phyloP scores from a whole-genome alignment of 306 rosid species.

The Casuarina cunninghamiana region DNA sequence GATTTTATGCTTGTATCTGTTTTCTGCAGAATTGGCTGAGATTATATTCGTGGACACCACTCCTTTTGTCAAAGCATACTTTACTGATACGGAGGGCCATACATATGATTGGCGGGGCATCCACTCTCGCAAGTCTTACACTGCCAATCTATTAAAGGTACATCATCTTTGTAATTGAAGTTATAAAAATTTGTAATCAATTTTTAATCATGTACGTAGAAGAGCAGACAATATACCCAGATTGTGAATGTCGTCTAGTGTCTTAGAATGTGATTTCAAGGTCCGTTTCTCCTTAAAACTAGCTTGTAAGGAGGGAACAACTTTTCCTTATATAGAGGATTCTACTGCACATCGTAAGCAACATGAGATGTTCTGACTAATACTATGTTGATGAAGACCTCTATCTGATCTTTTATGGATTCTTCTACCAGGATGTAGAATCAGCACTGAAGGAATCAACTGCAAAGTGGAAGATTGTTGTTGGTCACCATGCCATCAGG shows the following conservation, averaged over 20 bases:
- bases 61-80: conserved; percentile 51
- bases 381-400: background rate
- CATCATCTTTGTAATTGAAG: background rate
- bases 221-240: no score
- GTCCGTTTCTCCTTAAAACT: no score
- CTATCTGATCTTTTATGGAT: background rate
- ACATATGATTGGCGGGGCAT: conserved; percentile 46
- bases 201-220: no score
- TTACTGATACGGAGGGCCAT: conserved; percentile 32
- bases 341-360: no score
- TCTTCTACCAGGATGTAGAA: conserved; percentile 28
- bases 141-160: conserved; percentile 43
- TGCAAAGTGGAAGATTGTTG: conserved; percentile 45
- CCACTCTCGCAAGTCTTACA: conserved; percentile 38
- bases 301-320: no score
- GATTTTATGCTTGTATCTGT: conserved; percentile 5
- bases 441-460: conserved; percentile 30
- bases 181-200: background rate
- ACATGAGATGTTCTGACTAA: no score
- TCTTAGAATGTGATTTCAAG: no score
- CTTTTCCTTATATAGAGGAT: no score
- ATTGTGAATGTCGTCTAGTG: no score
- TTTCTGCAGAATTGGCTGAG: conserved; percentile 40
- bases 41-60: conserved; percentile 60
- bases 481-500: conserved; percentile 43